Evolutionary conservation across 1,139 yeast species (phyloP).

Genomic region (Lodderomyces elongisporus): DNA sequence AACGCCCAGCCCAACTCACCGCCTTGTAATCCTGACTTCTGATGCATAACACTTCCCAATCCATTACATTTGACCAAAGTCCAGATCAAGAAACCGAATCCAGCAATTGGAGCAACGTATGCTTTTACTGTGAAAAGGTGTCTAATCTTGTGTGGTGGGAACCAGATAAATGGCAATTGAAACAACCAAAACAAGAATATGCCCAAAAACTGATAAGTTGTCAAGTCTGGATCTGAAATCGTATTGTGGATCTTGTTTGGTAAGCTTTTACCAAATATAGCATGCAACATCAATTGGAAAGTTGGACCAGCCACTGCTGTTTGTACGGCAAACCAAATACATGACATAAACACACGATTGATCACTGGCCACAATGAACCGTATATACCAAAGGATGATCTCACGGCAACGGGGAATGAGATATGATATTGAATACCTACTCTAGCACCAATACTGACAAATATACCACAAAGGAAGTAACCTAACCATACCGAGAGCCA

Average conservation of each 20-base stretch:
- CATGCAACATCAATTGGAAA: conserved; percentile 63
- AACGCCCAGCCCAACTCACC: conserved; percentile 77
- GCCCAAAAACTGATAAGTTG: conserved; percentile 65
- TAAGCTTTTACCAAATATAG: conserved; percentile 62
- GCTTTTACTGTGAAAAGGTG: conserved; percentile 81
- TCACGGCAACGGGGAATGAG: conserved; percentile 70
- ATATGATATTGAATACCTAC: conserved; percentile 72
- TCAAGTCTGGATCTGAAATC: conserved; percentile 44
- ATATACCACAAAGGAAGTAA: conserved; percentile 54
- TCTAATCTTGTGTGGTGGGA: conserved; percentile 60
- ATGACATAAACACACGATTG: conserved; percentile 77
- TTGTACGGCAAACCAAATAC: conserved; percentile 83
- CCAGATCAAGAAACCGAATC: conserved; percentile 76
- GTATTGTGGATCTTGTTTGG: conserved; percentile 40
- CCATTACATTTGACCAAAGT: conserved; percentile 71
- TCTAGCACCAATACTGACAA: conserved; percentile 61
- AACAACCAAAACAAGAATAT: conserved; percentile 77
- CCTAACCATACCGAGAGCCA: conserved; percentile 85
- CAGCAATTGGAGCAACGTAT: conserved; percentile 71
- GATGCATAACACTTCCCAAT: conserved; percentile 62
- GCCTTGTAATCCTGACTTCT: conserved; percentile 46
- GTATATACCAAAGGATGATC: conserved; percentile 73
- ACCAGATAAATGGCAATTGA: conserved; percentile 72
- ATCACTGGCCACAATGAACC: conserved; percentile 78
- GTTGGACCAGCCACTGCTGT: conserved; percentile 81